Percentiles rank a stretch among this genome's conserved stretches.
These are phyloP conservation scores for Lepidopterella palustris DNA, from an alignment of 495 filamentous ascomycete species.

Conservation along the genomic window DNA sequence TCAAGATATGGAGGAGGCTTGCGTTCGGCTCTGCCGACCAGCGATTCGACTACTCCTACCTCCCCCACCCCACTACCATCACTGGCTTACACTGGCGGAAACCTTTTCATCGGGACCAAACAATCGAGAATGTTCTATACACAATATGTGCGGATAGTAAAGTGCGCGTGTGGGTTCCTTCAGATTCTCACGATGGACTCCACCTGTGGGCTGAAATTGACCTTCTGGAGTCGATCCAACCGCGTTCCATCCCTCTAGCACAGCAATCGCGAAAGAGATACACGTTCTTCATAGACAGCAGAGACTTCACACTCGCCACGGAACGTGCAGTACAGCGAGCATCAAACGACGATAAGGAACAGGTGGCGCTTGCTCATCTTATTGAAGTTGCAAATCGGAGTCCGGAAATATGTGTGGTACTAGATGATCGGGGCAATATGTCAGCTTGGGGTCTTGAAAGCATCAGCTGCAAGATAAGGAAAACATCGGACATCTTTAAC, in stretches of 20 bases:
- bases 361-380: slow-evolving; percentile 72
- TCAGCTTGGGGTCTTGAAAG: slow-evolving; percentile 93
- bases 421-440: slow-evolving; percentile 82
- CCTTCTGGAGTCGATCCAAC: slow-evolving; percentile 65
- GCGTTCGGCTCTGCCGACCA: slow-evolving; percentile 79
- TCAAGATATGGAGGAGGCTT: slow-evolving; percentile 88
- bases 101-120: slow-evolving; percentile 67
- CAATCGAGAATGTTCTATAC: slow-evolving; percentile 83
- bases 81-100: slow-evolving; percentile 80
- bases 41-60: slow-evolving; percentile 84
- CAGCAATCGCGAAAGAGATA: slow-evolving; percentile 48
- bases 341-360: slow-evolving; percentile 52
- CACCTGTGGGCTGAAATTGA: slow-evolving; percentile 81
- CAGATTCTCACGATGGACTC: slow-evolving; percentile 66
- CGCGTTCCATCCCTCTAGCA: slow-evolving; percentile 39
- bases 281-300: slow-evolving; percentile 79
- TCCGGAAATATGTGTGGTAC: slow-evolving; percentile 80
- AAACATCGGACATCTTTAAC: slow-evolving; percentile 72
- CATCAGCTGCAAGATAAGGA: slow-evolving; percentile 65
- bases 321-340: slow-evolving; percentile 64
- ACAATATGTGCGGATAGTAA: slow-evolving; percentile 82
- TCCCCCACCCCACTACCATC: slow-evolving; percentile 72
- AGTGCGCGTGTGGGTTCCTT: slow-evolving; percentile 75
- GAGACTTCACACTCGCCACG: slow-evolving; percentile 68
- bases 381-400: slow-evolving; percentile 77